Conservation (phyloP, 1,284 basidiomycete genomes). For the Paramarasmius palmivorus region DNA sequence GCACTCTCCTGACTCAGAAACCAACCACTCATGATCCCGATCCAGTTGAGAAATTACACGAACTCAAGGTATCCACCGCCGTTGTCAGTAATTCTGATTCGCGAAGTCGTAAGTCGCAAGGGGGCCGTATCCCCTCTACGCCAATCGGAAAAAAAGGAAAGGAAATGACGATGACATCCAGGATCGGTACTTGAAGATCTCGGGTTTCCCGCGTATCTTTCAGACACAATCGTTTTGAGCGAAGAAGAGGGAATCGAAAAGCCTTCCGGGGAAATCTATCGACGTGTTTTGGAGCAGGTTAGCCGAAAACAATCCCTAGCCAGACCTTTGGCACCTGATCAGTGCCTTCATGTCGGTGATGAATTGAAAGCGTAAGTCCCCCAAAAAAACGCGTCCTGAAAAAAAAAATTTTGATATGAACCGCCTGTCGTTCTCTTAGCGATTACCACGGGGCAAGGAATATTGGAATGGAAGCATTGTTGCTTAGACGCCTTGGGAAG, state of each 20-base stretch:
- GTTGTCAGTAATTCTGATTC: constrained; percentile 72
- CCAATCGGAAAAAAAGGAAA: too few species aligned
- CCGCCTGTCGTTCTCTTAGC: constrained; percentile 35
- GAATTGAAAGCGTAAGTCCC: constrained; percentile 58
- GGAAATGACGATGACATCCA: constrained; percentile 22
- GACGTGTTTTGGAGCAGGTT: constrained; percentile 37
- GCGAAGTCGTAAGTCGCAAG: constrained; percentile 57
- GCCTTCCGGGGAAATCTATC: constrained; percentile 60
- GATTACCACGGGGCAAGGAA: constrained; percentile 66
- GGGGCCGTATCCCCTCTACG: constrained; percentile 3
- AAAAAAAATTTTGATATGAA: constrained; percentile 11
- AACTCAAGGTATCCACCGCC: constrained; percentile 48
- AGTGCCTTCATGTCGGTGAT: constrained; percentile 73
- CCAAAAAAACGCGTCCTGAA: background rate
- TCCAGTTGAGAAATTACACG: constrained; percentile 49
- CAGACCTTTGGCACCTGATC: constrained; percentile 25
- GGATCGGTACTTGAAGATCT: constrained; percentile 61
- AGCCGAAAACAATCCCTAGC: constrained; percentile 16
- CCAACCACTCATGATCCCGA: background rate
- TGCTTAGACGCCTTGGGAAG: constrained; percentile 51
- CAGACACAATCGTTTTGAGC: constrained; percentile 58
- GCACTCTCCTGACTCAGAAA: background rate
- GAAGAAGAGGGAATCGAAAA: constrained; percentile 70
- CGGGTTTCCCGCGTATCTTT: constrained; percentile 47
- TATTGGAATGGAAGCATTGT: constrained; percentile 59